These are phyloP conservation scores for Hygrocybe punicea DNA, from an alignment of 768 basidiomycete genomes.

Conservation along the genomic window DNA sequence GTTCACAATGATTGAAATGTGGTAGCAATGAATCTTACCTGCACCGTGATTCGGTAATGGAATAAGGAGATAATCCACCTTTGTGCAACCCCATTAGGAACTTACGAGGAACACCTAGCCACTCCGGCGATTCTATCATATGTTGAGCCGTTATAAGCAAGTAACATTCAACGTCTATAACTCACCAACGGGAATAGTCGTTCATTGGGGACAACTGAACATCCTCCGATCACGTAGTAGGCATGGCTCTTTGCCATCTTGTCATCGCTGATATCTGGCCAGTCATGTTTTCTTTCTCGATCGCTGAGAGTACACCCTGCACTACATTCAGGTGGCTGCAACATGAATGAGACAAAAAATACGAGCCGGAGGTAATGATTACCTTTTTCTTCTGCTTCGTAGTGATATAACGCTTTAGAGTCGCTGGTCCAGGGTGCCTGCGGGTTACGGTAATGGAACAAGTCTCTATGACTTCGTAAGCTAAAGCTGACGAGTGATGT, in stretches of 20 bases:
- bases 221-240: constrained; percentile 92
- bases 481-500: not conserved
- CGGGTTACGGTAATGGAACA: constrained; percentile 94
- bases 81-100: constrained; percentile 80
- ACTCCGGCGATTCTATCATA: constrained; percentile 85
- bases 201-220: constrained; percentile 73
- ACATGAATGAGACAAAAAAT: constrained; percentile 89
- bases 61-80: constrained; percentile 96
- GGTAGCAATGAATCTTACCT: constrained; percentile 56
- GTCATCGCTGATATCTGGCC: constrained; percentile 90
- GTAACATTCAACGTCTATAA: constrained; percentile 14
- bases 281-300: constrained; percentile 71
- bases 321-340: constrained; percentile 68
- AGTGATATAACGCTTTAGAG: constrained; percentile 82
- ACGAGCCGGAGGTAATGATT: constrained; percentile 78
- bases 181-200: constrained; percentile 87
- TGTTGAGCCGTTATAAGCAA: constrained; percentile 5
- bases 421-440: constrained; percentile 93
- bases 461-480: constrained; percentile 57
- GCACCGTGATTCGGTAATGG: constrained; percentile 97
- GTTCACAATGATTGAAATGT: not conserved
- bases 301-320: constrained; percentile 53
- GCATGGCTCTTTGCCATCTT: constrained; percentile 95
- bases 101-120: constrained; percentile 85
- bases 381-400: constrained; percentile 84